These are phyloP conservation scores for Podospora comata DNA, from an alignment of 495 filamentous ascomycete species.

Conservation along the genomic window DNA sequence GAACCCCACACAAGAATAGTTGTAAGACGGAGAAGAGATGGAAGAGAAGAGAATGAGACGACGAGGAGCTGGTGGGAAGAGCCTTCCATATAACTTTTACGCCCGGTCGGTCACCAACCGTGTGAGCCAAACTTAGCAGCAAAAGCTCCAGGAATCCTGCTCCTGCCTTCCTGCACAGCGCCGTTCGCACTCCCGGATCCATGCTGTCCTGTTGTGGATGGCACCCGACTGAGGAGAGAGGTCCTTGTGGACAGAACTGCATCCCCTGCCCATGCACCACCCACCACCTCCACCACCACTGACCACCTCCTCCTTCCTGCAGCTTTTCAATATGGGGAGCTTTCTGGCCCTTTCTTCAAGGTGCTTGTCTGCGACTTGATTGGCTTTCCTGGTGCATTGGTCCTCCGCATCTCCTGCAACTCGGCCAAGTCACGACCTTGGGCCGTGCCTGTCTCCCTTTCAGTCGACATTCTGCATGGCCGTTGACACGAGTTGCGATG, in stretches of 20 bases:
- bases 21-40: neutral
- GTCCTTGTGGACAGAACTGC: neutral
- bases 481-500: neutral
- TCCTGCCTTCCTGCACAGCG: neutral
- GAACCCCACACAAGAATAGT: neutral
- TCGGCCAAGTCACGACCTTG: neutral
- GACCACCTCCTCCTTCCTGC: neutral
- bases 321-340: conserved; percentile 2
- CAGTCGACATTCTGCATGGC: neutral
- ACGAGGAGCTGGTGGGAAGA: neutral
- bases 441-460: neutral
- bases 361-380: neutral
- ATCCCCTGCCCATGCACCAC: neutral
- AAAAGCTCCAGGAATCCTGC: neutral
- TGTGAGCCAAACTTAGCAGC: neutral
- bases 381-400: neutral
- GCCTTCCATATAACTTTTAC: neutral
- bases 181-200: conserved; percentile 2
- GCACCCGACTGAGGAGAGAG: conserved; percentile 1
- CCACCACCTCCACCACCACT: neutral
- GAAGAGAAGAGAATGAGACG: neutral
- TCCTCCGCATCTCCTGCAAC: conserved; percentile 3
- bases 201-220: conserved; percentile 2
- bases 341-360: neutral
- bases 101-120: too few relatives aligned